Conservation (phyloP, 2,329 filamentous ascomycete genomes). For the Hymenoscyphus linearis region DNA sequence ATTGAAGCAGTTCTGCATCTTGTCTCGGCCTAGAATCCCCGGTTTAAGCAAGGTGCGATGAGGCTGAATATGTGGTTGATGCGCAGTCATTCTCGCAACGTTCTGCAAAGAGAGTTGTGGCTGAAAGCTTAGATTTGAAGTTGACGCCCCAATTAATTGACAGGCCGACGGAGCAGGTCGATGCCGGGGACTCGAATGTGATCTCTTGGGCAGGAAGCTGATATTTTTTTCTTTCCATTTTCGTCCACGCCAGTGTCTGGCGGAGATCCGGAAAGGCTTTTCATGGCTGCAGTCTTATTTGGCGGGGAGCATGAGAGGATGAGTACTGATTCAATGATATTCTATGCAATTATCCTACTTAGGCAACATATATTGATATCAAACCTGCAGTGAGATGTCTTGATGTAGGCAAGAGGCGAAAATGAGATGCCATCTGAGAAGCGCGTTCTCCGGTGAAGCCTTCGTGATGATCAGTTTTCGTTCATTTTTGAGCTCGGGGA, state of each 20-base stretch:
- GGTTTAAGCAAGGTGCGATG: background rate
- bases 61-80: background rate
- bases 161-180: background rate
- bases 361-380: background rate
- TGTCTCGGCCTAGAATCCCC: background rate
- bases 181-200: background rate
- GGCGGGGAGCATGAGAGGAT: background rate
- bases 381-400: background rate
- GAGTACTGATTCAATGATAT: background rate
- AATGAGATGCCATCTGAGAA: background rate
- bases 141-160: background rate
- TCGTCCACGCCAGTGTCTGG: background rate
- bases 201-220: background rate
- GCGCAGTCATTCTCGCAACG: background rate
- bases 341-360: background rate
- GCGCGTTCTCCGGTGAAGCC: background rate
- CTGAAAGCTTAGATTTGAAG: background rate
- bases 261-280: background rate
- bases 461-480: no score
- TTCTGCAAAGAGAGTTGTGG: background rate
- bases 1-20: background rate
- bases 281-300: background rate
- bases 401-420: background rate
- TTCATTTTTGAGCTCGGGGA: no score
- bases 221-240: background rate